A percentile compares a stretch with the other conserved stretches of the same genome.
Conservation (phyloP, 2,329 filamentous ascomycete genomes). For the Scedosporium apiospermum region DNA sequence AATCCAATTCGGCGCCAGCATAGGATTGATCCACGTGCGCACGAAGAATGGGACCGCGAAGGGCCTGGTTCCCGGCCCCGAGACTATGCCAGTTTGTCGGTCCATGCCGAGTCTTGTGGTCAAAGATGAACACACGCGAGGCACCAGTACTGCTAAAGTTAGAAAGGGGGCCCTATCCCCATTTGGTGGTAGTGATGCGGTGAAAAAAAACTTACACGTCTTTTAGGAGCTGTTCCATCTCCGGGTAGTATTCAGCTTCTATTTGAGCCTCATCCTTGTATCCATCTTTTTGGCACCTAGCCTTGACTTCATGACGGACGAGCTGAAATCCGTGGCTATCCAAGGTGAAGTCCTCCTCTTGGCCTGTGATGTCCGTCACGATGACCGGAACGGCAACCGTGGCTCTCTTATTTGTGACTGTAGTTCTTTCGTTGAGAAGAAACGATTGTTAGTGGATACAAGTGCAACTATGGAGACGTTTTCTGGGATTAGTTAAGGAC, state of each 20-base stretch:
- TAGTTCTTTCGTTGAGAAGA: neutral
- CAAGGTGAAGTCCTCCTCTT: conserved; percentile 28
- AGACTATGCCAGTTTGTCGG: conserved; percentile 53
- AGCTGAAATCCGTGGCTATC: conserved; percentile 32
- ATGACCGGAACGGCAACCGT: neutral
- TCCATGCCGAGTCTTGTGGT: conserved; percentile 57
- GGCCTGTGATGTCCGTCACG: conserved; percentile 27
- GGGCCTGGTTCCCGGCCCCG: conserved; percentile 48
- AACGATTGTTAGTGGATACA: too few relatives aligned
- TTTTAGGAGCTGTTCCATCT: conserved; percentile 58
- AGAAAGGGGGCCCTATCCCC: conserved; percentile 16
- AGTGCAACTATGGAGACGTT: too few relatives aligned
- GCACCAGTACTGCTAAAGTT: conserved; percentile 41
- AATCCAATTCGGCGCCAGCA: conserved; percentile 22
- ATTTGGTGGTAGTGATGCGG: too few relatives aligned
- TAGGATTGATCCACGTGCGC: conserved; percentile 44
- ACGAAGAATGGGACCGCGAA: conserved; percentile 33
- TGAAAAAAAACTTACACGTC: conserved; percentile 21
- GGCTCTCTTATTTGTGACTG: conserved; percentile 4
- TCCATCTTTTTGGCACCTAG: conserved; percentile 12
- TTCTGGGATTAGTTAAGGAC: neutral
- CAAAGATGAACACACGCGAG: conserved; percentile 56
- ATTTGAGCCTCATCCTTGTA: conserved; percentile 49
- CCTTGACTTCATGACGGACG: conserved; percentile 17
- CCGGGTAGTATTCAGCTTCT: conserved; percentile 57